A percentile compares a stretch with the other conserved stretches of the same genome.
These are phyloP conservation scores for Ceratocystis variospora DNA, from an alignment of 2,329 filamentous ascomycete species.

Conservation along the genomic window DNA sequence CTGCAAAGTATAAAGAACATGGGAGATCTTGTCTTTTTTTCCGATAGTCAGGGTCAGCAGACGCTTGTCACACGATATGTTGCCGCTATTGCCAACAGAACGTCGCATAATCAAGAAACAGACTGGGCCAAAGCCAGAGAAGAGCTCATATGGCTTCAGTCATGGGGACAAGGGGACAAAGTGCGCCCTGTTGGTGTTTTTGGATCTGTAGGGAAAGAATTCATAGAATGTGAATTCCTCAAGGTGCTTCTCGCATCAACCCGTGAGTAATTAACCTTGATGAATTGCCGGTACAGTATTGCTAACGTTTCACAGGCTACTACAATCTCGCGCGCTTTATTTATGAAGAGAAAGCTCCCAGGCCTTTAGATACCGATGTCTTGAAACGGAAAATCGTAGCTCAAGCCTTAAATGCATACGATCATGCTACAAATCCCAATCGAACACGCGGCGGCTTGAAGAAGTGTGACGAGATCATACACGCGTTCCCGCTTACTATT, in stretches of 20 bases:
- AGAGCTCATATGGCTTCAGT: slow-evolving; percentile 58
- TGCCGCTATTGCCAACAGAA: slow-evolving; percentile 35
- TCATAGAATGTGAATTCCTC: slow-evolving; percentile 57
- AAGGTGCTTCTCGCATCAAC: slow-evolving; percentile 50
- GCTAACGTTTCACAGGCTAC: slow-evolving; percentile 29
- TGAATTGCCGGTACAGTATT: background rate
- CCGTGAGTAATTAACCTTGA: slow-evolving; percentile 33
- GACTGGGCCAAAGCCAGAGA: slow-evolving; percentile 49
- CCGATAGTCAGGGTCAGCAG: slow-evolving; percentile 51
- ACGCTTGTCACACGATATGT: slow-evolving; percentile 46
- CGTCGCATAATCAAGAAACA: slow-evolving; percentile 46
- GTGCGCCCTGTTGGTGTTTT: slow-evolving; percentile 45
- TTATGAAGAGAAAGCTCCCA: slow-evolving; percentile 39
- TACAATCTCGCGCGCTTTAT: slow-evolving; percentile 50
- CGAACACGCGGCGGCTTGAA: slow-evolving; percentile 62
- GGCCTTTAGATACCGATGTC: slow-evolving; percentile 35
- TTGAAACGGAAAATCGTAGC: slow-evolving; percentile 48
- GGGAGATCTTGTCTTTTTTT: slow-evolving; percentile 50
- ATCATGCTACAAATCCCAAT: slow-evolving; percentile 72
- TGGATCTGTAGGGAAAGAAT: slow-evolving; percentile 44
- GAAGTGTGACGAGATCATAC: slow-evolving; percentile 59
- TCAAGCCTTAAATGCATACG: slow-evolving; percentile 56
- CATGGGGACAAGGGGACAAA: slow-evolving; percentile 45
- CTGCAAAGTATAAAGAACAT: slow-evolving; percentile 39
- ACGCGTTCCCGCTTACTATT: slow-evolving; percentile 48